phyloP scores from a whole-genome alignment of 257 asterid genomes.

The Nicotiana sylvestris region DNA sequence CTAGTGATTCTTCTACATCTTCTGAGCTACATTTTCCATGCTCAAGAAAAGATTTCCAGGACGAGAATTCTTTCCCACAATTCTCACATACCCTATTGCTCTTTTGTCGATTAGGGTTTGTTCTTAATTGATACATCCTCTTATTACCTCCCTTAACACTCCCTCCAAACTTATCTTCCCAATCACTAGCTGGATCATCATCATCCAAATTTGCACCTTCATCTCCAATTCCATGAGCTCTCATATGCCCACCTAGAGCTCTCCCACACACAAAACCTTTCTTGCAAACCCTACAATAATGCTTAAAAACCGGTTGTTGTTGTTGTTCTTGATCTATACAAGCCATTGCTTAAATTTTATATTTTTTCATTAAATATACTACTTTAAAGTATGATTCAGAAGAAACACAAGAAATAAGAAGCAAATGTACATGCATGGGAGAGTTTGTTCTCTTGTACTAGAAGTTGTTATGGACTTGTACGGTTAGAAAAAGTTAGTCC shows the following conservation, averaged over 20 bases:
- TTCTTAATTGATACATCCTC: slow-evolving; percentile 70
- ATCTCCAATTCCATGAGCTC: slow-evolving; percentile 91
- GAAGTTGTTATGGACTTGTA: slow-evolving; percentile 12
- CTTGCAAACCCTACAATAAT: slow-evolving; percentile 87
- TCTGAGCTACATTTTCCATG: slow-evolving; percentile 85
- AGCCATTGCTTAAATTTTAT: slow-evolving; percentile 20
- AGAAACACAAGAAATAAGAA: background rate
- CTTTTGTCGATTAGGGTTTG: slow-evolving; percentile 80
- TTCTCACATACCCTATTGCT: slow-evolving; percentile 75
- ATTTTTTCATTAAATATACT: background rate
- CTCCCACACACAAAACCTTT: slow-evolving; percentile 94
- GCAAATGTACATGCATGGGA: background rate
- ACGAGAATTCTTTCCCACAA: slow-evolving; percentile 85
- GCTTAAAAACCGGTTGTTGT: slow-evolving; percentile 46
- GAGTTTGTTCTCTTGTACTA: slow-evolving; percentile 14
- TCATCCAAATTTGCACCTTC: slow-evolving; percentile 51
- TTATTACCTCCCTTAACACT: slow-evolving; percentile 21
- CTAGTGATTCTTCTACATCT: slow-evolving; percentile 60
- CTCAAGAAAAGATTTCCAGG: slow-evolving; percentile 94
- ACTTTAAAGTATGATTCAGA: background rate
- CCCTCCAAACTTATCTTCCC: slow-evolving; percentile 69
- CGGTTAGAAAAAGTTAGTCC: slow-evolving; percentile 9
- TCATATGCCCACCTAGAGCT: slow-evolving; percentile 97
- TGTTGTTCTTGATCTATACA: slow-evolving; percentile 42
- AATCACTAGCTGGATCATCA: slow-evolving; percentile 60